Base-by-base conservation (phyloP, 768 basidiomycete genomes). In the Ephemerocybe angulata region DNA sequence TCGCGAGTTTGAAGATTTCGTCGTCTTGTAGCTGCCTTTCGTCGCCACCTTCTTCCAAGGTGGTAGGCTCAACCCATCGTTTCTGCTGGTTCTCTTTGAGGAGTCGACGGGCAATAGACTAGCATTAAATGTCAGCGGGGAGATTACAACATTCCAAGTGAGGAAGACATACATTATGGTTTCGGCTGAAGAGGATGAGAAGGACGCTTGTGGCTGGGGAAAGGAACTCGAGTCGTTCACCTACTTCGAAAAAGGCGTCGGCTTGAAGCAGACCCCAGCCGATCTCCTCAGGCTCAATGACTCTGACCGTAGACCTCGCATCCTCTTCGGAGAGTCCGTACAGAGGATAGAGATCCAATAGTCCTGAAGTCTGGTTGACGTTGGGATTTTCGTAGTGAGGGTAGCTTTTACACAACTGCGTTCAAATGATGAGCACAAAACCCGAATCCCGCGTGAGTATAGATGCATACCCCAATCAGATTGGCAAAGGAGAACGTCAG, bases 401-500 rank as follows among this genome's bases (percentile, higher is more conserved):
- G 50, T 77, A 69, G 68, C 84, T 85, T 63, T 76, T 71, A 30
- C 67, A 71, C 59, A 67, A 69, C 58, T 81, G 72, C 3, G 61
- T 55, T 8, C 62, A 65, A 57, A 76, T 69, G 1, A 81, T 82
- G 31, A 76, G 68, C 73, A 84, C 84, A 10, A 84, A 65, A 6
- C 73, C 76, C 66, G 86, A 85, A 46, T 21, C 8, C 10, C 8
- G 10, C n/a, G 27, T 46, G 27, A 46, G 21, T 25, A 44, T 8
- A 28, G n/a, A n/a, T n/a, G 27, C 44, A 24, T 46, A 46, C 44
- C 44, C 80, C 84, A 55, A 87, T 75, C 35, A 87, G 68, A 31
- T 82, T 72, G 1, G 86, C 87, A 58, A 85, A 86, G 2, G 86
- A 82, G 59, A 87, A 87, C 60, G 83, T 80, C 43, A 85, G 61